Evolutionary conservation across 306 rosid species (phyloP).

Genomic region (Cajanus cajan): DNA sequence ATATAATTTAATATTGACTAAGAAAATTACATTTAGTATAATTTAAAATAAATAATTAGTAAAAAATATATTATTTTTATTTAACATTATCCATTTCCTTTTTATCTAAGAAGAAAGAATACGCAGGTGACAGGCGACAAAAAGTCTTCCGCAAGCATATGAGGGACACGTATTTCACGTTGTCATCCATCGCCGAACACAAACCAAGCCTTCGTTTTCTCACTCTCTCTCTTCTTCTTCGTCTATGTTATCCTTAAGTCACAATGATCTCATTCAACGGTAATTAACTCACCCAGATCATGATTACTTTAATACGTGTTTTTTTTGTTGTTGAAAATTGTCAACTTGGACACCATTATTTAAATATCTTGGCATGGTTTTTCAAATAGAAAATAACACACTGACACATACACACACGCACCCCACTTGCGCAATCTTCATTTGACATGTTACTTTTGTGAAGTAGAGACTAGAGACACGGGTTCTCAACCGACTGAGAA

Average conservation of each 20-base stretch:
- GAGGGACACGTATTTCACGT: neutral
- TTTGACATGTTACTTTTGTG: neutral
- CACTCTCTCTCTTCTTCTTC: neutral
- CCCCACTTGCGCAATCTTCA: neutral
- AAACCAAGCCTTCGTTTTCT: neutral
- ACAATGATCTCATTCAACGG: neutral
- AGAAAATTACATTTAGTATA: too few relatives aligned
- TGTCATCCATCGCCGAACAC: neutral
- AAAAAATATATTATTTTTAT: neutral
- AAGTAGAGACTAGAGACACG: conserved; percentile 15
- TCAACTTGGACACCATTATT: neutral
- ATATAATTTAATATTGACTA: too few relatives aligned
- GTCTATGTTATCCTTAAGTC: neutral
- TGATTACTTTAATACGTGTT: neutral
- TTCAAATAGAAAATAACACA: neutral
- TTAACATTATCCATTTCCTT: neutral
- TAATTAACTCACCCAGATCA: neutral
- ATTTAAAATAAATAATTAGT: neutral
- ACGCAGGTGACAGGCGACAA: neutral
- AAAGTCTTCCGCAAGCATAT: neutral
- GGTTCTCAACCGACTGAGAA: neutral
- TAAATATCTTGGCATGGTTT: neutral
- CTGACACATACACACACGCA: neutral
- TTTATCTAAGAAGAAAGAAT: neutral
- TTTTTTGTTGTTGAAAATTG: neutral